Evolutionary conservation across 345 rosid genomes (phyloP).

Genomic region (Ailanthus altissimus): DNA sequence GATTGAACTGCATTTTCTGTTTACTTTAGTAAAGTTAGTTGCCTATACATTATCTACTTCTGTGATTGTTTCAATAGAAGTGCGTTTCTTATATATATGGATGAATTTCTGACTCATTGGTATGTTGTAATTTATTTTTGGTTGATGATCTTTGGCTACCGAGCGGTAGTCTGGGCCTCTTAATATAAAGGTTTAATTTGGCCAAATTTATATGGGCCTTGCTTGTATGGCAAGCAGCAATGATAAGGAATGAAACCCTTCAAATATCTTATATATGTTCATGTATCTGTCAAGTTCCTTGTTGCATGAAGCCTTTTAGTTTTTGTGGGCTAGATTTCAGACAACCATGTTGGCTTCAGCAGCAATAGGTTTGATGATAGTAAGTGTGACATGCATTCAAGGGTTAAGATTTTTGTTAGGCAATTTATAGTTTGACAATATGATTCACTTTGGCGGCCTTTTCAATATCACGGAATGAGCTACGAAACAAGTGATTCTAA

Average conservation of each 20-base stretch:
- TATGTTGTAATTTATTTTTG: neutral
- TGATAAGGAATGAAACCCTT: neutral
- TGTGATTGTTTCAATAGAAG: neutral
- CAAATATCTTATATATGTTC: neutral
- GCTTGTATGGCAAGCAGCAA: neutral
- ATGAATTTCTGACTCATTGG: neutral
- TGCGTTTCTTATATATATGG: neutral
- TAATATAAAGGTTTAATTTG: neutral
- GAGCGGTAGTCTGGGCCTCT: neutral
- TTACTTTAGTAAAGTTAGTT: constrained; percentile 16
- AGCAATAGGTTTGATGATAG: neutral
- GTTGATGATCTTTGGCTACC: neutral
- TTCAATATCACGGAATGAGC: neutral
- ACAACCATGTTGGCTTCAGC: neutral
- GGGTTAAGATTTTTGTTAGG: neutral
- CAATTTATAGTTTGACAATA: neutral
- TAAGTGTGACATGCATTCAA: neutral
- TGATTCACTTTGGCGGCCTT: neutral
- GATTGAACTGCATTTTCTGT: constrained; percentile 19
- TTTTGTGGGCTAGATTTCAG: neutral
- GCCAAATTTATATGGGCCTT: neutral
- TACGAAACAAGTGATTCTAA: neutral
- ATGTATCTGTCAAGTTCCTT: neutral
- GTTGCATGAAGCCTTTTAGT: neutral
- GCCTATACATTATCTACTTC: constrained; percentile 1